Evolutionary conservation across 306 rosid species (phyloP), one percentile per base, ranked within the genome.

Genomic region (Boehmeria nivea): DNA sequence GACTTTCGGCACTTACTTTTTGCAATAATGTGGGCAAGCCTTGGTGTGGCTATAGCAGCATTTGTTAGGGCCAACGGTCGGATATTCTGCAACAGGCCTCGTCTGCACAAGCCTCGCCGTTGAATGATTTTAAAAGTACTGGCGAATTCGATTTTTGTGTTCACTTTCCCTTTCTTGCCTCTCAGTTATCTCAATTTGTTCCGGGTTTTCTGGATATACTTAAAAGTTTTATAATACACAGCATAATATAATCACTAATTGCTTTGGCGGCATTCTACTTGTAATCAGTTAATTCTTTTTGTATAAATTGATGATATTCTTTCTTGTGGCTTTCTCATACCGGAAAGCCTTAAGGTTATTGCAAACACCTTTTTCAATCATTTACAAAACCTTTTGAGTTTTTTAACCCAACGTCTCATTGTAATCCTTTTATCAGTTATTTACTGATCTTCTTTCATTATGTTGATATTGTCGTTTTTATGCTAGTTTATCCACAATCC

Each of bases 1-100:
- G 99, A 91, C 70, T 67, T 80, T 51, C 74, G 87, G 47, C 96
- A 91, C 82, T 50, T 84, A 54, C 83, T 91, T 81, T 80, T 82
- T 70, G 88, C 96, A 12, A 42, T 87, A 37, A 54, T 87, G 71
- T 91, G 99, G 99, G 99, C 93, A 15, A 57, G 84, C 69, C 57
- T 87, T 28, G 87, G 96, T 58, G 34, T 87, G 12, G 96, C 66
- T 21, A 39, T 87, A 57, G 99, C 96, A 26, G 82, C 84, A 54
- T 78, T 84, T 75, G 95, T 91, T 70, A 77, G 86, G 78, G 93
- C 95, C 65, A 84, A 87, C 1, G 99, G 96, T 15, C 83, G 94
- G 37, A 49, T 91, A 56, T 91, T 91, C 85, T 91, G 99, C 83
- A 87, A 84, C 72, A 71, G 99, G 21, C 99, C 95, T 15, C 85